A percentile compares a stretch with the other conserved stretches of the same genome.
These are phyloP conservation scores for Achlya hypogyna DNA, from an alignment of 352 stramenopile genomes.

Conservation along the genomic window DNA sequence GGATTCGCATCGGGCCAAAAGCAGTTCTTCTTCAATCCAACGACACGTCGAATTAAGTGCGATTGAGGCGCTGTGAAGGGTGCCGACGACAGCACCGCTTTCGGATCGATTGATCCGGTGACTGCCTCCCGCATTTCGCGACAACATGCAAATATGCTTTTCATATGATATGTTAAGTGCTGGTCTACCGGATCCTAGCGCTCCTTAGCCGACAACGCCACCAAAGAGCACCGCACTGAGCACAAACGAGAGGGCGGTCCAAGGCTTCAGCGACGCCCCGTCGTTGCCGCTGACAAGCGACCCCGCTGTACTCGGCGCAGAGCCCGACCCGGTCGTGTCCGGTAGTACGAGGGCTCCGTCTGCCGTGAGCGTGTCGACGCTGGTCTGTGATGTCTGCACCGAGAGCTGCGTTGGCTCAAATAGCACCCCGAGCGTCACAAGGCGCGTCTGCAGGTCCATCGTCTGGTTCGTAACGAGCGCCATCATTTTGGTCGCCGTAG, in stretches of 20 bases:
- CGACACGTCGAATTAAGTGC: too few relatives aligned
- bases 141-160: too few relatives aligned
- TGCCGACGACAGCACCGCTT: too few relatives aligned
- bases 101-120: too few relatives aligned
- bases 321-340: neutral
- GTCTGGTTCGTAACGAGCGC: neutral
- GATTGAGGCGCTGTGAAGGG: too few relatives aligned
- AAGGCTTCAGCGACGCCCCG: neutral
- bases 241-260: neutral
- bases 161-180: too few relatives aligned
- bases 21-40: too few relatives aligned
- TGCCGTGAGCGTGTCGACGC: neutral
- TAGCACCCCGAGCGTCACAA: neutral
- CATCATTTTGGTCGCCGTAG: neutral
- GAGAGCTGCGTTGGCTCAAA: neutral
- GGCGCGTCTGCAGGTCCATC: neutral
- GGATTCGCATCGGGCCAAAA: too few relatives aligned
- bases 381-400: neutral
- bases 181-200: too few relatives aligned
- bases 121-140: too few relatives aligned
- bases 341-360: neutral
- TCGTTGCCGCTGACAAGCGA: neutral
- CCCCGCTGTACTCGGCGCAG: neutral
- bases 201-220: neutral
- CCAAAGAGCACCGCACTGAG: neutral